phyloP scores from a whole-genome alignment of 164 flowering plant genomes.

The Echeveria elegans region DNA sequence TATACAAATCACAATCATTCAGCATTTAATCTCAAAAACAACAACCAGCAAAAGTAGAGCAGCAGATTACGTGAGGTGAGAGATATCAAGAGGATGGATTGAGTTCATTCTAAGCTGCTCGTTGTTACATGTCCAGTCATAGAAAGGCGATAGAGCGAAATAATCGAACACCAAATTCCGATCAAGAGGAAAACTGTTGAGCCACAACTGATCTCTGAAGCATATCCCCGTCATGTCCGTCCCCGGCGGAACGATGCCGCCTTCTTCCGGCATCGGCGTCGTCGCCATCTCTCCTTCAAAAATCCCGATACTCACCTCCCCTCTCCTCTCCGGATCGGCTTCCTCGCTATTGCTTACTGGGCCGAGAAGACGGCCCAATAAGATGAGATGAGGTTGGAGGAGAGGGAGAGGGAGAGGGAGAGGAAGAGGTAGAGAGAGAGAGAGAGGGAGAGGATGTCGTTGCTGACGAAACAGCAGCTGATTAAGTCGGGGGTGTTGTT shows the following conservation, averaged over 20 bases:
- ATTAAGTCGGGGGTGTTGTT: not conserved
- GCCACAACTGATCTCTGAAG: slow-evolving; percentile 93
- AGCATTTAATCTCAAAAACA: too few relatives aligned
- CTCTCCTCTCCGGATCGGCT: not conserved
- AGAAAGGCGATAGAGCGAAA: slow-evolving; percentile 92
- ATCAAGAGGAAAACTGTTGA: slow-evolving; percentile 83
- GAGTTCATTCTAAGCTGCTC: slow-evolving; percentile 74
- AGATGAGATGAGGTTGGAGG: not conserved
- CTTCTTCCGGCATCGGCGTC: slow-evolving; percentile 33
- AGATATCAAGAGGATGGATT: slow-evolving; percentile 83
- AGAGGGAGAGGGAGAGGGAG: not conserved
- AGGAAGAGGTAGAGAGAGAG: too few relatives aligned
- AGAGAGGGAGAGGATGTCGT: too few relatives aligned
- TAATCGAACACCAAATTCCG: slow-evolving; percentile 89
- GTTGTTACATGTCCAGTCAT: slow-evolving; percentile 80
- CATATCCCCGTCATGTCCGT: slow-evolving; percentile 99
- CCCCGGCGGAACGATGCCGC: slow-evolving; percentile 59
- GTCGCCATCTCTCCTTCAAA: slow-evolving; percentile 25
- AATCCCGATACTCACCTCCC: too few relatives aligned
- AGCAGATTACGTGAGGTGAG: slow-evolving; percentile 93
- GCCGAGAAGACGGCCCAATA: not conserved
- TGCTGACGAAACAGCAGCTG: slow-evolving; percentile 1
- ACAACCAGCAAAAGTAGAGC: too few relatives aligned
- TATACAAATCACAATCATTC: not conserved
- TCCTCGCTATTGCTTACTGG: not conserved